Conservation (phyloP, 1,284 basidiomycete species). For the Trichosporon inkin region DNA sequence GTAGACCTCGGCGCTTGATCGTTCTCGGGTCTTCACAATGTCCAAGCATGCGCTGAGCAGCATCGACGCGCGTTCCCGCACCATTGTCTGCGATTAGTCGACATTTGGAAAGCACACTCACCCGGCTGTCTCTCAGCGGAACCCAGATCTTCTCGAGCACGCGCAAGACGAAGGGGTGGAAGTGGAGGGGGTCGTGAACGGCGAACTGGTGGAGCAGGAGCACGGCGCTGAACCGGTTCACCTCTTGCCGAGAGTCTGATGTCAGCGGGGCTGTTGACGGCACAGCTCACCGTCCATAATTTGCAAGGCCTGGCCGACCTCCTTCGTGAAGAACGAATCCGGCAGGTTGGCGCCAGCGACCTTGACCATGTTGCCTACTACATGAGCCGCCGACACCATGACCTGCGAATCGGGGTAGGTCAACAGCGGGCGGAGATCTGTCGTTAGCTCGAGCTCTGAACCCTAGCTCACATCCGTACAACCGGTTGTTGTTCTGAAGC, state of each 20-base stretch:
- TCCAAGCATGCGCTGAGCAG: slow-evolving; percentile 83
- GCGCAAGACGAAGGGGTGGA: slow-evolving; percentile 76
- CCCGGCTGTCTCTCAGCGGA: slow-evolving; percentile 75
- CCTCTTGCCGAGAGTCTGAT: slow-evolving; percentile 46
- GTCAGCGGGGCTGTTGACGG: neutral
- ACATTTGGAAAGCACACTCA: slow-evolving; percentile 46
- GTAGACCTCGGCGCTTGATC: slow-evolving; percentile 56
- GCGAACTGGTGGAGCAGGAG: slow-evolving; percentile 88
- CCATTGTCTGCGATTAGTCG: slow-evolving; percentile 52
- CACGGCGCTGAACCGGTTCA: slow-evolving; percentile 47
- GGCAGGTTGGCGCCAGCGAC: slow-evolving; percentile 46
- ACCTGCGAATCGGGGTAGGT: slow-evolving; percentile 48
- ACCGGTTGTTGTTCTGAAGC: slow-evolving; percentile 43
- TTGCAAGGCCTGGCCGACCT: slow-evolving; percentile 46
- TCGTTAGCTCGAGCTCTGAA: neutral
- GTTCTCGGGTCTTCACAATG: slow-evolving; percentile 62
- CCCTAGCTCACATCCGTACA: slow-evolving; percentile 43
- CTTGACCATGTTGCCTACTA: slow-evolving; percentile 48
- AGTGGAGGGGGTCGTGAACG: slow-evolving; percentile 74
- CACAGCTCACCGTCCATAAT: slow-evolving; percentile 44
- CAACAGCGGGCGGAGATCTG: slow-evolving; percentile 46
- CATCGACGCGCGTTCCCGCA: slow-evolving; percentile 86
- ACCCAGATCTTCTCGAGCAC: slow-evolving; percentile 88
- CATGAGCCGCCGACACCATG: slow-evolving; percentile 48
- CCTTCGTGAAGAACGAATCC: slow-evolving; percentile 48